phyloP scores from a whole-genome alignment of 2,329 filamentous ascomycete genomes.

The Neonectria punicea region DNA sequence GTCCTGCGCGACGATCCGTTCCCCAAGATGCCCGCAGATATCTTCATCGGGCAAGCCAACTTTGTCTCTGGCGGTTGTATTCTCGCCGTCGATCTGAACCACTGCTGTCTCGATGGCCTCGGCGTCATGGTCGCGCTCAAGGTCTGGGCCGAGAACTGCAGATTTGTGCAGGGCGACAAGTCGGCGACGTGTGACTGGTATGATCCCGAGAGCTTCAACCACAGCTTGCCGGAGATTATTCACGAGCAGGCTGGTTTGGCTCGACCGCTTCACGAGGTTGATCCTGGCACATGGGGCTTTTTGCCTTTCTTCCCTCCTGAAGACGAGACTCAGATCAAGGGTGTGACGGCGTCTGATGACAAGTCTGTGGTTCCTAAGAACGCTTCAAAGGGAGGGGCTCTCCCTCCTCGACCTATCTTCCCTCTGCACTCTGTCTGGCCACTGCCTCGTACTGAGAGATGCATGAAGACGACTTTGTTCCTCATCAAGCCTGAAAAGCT shows the following conservation, averaged over 20 bases:
- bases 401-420: conserved; percentile 39
- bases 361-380: not conserved
- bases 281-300: conserved; percentile 43
- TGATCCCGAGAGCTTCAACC: conserved; percentile 46
- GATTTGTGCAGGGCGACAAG: conserved; percentile 40
- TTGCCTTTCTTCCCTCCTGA: conserved; percentile 34
- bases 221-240: conserved; percentile 42
- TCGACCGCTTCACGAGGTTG: conserved; percentile 36
- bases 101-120: conserved; percentile 43
- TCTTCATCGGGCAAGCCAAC: conserved; percentile 46
- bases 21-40: conserved; percentile 41
- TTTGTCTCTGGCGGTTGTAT: conserved; percentile 47
- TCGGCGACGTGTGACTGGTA: conserved; percentile 42
- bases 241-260: conserved; percentile 41
- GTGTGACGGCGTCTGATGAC: too few relatives aligned
- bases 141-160: conserved; percentile 47
- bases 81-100: conserved; percentile 41
- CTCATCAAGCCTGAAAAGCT: conserved; percentile 45
- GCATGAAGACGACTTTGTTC: conserved; percentile 45
- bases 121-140: conserved; percentile 44
- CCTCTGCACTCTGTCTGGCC: conserved; percentile 45
- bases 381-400: conserved; percentile 1
- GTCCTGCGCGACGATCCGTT: conserved; percentile 38
- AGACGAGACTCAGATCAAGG: too few relatives aligned
- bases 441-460: conserved; percentile 38